Evolutionary conservation across 2,329 filamentous ascomycete genomes (phyloP), one percentile per base, ranked within the genome.

Genomic region (Fusarium floridanum): DNA sequence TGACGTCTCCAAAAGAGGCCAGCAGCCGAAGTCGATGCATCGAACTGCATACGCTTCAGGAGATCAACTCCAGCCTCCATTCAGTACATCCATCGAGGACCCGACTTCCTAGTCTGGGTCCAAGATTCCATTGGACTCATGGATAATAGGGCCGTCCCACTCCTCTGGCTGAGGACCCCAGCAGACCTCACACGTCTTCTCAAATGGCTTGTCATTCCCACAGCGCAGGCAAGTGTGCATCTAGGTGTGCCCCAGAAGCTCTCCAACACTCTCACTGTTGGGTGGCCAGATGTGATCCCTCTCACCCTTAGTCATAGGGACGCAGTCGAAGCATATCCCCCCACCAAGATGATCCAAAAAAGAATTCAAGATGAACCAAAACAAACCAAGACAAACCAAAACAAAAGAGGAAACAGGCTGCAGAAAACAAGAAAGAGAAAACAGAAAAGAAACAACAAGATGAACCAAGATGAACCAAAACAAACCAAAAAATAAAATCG

Each of bases 131-230:
- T n/a, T 32, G 0, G 50, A 55, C 4, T 11, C 2, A 3, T 55
- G 50, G 3, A 55, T 20, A 1, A 29, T 29, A 0, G 12, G 17
- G 1, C 27, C 27, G 7, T 34, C 3, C 1, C 14, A 1, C 2
- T 34, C 50, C 4, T 55, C 27, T 3, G 50, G 50, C 3, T 55
- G 50, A 5, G 10, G 17, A 1, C 50, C 50, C 27, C 24, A 55
- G 27, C 50, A 55, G 29, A 20, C 27, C 50, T 55, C 50, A 3
- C 27, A 55, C 10, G 50, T 55, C 17, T 55, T 55, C 17, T 55
- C 50, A 1, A 34, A 29, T 0, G 12, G 4, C 27, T 55, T 55
- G 1, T 29, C 11, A 1, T 29, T 55, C 0, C 50, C 50, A 9
- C 50, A 55, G 2, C 50, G 50, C 2, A 34, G 50, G 4, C 50